phyloP scores from a whole-genome alignment of 2,329 filamentous ascomycete genomes.

The Alternaria consortialis region DNA sequence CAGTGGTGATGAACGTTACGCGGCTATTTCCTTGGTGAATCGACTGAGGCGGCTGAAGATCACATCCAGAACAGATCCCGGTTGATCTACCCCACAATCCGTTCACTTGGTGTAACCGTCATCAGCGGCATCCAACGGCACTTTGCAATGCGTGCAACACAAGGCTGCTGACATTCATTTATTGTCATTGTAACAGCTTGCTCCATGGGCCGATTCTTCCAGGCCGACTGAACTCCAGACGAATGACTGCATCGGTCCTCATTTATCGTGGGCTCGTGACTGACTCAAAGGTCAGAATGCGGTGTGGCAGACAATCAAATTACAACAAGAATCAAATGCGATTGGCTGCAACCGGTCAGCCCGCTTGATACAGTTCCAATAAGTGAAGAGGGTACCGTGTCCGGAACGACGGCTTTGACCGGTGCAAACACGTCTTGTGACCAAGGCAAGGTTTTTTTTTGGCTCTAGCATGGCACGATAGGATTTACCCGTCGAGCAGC shows the following conservation, averaged over 20 bases:
- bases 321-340: slow-evolving; percentile 32
- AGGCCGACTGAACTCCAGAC: slow-evolving; percentile 21
- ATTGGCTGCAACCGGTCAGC: slow-evolving; percentile 41
- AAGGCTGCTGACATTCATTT: slow-evolving; percentile 25
- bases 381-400: slow-evolving; percentile 26
- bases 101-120: slow-evolving; percentile 31
- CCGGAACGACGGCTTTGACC: slow-evolving; percentile 35
- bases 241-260: slow-evolving; percentile 34
- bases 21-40: slow-evolving; percentile 34
- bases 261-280: slow-evolving; percentile 36
- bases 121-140: slow-evolving; percentile 26
- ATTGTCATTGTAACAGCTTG: slow-evolving; percentile 4
- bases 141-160: slow-evolving; percentile 23
- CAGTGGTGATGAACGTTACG: slow-evolving; percentile 20
- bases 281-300: slow-evolving; percentile 30
- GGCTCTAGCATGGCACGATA: slow-evolving; percentile 23
- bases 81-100: slow-evolving; percentile 38
- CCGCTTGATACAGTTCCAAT: slow-evolving; percentile 26
- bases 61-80: slow-evolving; percentile 17
- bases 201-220: slow-evolving; percentile 9
- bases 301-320: slow-evolving; percentile 51
- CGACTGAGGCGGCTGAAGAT: slow-evolving; percentile 31
- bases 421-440: slow-evolving; percentile 45
- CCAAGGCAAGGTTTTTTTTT: slow-evolving; percentile 36
- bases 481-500: slow-evolving; percentile 46